Evolutionary conservation across 805 yeast species (phyloP).

Genomic region (Teunomyces barrocoloradensis): DNA sequence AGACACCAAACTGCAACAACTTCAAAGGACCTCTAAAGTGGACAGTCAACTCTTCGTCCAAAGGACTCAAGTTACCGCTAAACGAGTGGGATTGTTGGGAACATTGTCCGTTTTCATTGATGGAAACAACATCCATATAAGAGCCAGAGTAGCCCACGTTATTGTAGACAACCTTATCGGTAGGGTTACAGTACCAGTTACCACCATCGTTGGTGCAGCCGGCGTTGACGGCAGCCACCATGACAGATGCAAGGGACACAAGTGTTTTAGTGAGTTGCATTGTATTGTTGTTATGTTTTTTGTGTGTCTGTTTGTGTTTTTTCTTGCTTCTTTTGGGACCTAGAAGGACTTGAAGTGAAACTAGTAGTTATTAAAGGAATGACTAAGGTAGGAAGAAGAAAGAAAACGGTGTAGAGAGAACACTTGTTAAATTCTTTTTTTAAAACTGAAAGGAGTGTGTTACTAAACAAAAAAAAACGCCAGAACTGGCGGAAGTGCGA

Average conservation of each 20-base stretch:
- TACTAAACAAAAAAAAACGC: not conserved
- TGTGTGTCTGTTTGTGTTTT: not conserved
- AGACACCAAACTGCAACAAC: slow-evolving; percentile 84
- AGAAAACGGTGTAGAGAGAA: slow-evolving; percentile 1
- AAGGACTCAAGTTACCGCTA: slow-evolving; percentile 73
- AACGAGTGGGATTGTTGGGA: slow-evolving; percentile 54
- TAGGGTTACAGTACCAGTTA: slow-evolving; percentile 53
- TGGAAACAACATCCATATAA: slow-evolving; percentile 73
- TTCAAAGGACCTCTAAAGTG: slow-evolving; percentile 89
- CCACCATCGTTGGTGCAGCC: slow-evolving; percentile 22
- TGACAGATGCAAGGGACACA: slow-evolving; percentile 20
- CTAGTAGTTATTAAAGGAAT: slow-evolving; percentile 6
- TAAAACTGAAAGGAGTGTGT: not conserved
- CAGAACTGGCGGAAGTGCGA: slow-evolving; percentile 1
- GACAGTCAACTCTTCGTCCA: slow-evolving; percentile 82
- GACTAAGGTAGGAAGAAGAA: slow-evolving; percentile 6
- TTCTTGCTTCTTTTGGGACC: too few relatives aligned
- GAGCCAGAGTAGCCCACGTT: slow-evolving; percentile 85
- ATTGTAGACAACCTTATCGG: slow-evolving; percentile 56
- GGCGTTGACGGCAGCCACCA: slow-evolving; percentile 16
- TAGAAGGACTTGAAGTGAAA: not conserved
- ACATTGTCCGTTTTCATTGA: slow-evolving; percentile 77
- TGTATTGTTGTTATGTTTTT: not conserved
- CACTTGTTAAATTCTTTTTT: not conserved
- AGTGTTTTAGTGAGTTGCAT: slow-evolving; percentile 26